Base-by-base conservation (phyloP, 371 early-diverging fungal genomes). In the Chytridium lagenaria region DNA sequence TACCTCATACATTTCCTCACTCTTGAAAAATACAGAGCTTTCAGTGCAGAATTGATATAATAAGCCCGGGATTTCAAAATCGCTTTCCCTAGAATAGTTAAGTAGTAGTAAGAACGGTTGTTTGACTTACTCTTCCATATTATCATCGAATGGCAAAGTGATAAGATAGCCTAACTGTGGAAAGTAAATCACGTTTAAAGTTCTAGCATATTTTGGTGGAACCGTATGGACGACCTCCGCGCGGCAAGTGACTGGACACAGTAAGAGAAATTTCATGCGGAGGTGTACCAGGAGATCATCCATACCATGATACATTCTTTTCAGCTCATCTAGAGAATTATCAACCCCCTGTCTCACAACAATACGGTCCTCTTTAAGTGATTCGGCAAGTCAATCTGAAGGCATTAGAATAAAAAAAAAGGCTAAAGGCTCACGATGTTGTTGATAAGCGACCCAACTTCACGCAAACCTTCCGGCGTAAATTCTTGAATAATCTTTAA, bases 141-240 rank as follows among this genome's bases (percentile, higher is more conserved):
- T 76, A 1, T 77, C 77, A 63, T 81, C 79, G 65, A 84, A 80
- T 1, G 93, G 92, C 1, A 91, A 75, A 0, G 93, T 88, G 23
- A 93, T 82, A 12, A 94, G 76, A 69, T 90, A 94, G 0, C 94
- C 94, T 1, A 94, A 84, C 80, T 84, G 85, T 1, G 94, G 94
- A 76, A 93, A 93, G 74, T 94, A 94, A 5, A 94, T 87, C 3
- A 93, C 92, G 66, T 91, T 91, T 61, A 92, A 71, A 0, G 82
- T 72, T 2, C 80, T 74, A 0, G 86, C 82, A 63, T 88, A 78
- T 22, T 82, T 78, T 10, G 76, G 59, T 0, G 91, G 90, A 5
- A 93, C 77, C 0, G 70, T 77, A 10, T 63, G 50, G 26, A 84
- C 83, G 16, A 93, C 86, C 28, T 89, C 86, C 81, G 80, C 1